Base-by-base conservation (phyloP, 208 protist species). In the Wallacemonas sp. region DNA sequence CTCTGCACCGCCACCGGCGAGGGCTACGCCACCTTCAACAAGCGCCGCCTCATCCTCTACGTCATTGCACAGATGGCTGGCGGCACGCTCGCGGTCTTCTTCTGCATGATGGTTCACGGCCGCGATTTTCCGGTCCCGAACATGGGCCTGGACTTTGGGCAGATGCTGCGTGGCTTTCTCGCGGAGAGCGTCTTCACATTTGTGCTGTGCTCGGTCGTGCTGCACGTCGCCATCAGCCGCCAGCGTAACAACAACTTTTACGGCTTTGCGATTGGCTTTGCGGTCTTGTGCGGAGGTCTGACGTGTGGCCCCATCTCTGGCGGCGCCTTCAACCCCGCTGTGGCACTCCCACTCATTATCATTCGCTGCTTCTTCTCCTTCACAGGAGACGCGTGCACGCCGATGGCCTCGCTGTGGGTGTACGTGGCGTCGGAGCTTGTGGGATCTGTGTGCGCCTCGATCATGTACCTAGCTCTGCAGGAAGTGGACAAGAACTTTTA, bases 131-230 rank as follows among this genome's bases (percentile, higher is more conserved):
- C 79, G 10, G 75, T 89, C 33, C 84, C 83, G 12, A 91, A 85
- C 64, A 84, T 82, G 79, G 84, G 83, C 14, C 57, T 82, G 8
- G 70, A 78, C 64, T 86, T 94, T 64, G 25, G 57, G 11, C 69
- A 72, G 26, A 86, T 91, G 82, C 49, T 89, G 20, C 82, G 87
- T 26, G 84, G 73, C 18, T 91, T 94, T 67, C 72, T 91, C 10
- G 87, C 84, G 26, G 87, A 94, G 67, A 82, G 76, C 52, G 74
- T 91, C 39, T 94, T 86, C 72, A 94, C 82, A 12, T 91, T 94
- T 74, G 49, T 94, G 14, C 74, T 94, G 22, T 91, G 82, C 62
- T 91, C 87, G 20, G 82, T 89, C 28, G 82, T 91, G 26, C 72
- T 94, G 55, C 87, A 94, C 52, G 81, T 87, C n/a, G 76, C 79